Evolutionary conservation across 2,329 filamentous ascomycete species (phyloP), one percentile per base, ranked within the genome.

Genomic region (Botrytis porri): DNA sequence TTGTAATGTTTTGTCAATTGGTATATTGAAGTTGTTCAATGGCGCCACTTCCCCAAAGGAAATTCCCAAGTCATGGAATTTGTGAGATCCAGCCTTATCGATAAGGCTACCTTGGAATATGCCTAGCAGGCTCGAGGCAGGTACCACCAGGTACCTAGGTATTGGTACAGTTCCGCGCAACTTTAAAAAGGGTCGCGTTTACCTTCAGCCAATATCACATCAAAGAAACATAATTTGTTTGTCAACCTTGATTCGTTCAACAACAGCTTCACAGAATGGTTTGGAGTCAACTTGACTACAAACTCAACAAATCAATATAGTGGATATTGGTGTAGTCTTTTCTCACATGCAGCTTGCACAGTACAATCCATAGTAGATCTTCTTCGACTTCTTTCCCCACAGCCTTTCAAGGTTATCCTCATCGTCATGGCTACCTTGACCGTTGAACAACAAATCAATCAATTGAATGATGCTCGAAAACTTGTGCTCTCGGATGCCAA

Each of bases 381-480:
- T 32, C 57, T 79, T 54, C 66, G 64, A 73, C 43, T 45, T 67
- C 63, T 48, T 45, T 69, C 39, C 51, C 63, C 39, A n/a, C 51
- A 35, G 62, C 54, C 43, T 67, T 69, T 65, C 18, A 62, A 73
- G 74, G 69, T 69, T 65, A 63, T 57, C 72, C 62, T 57, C 74
- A 75, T 66, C 66, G 37, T 66, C 62, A 89, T 90, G 86, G 86
- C 88, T 77, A 78, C 83, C 73, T 85, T 89, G 72, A 88, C 89
- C 45, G 87, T 94, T 74, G 85, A 88, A 80, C 91, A 94, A 80
- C 93, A 95, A 83, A 89, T 98, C 79, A 88, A 89, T 78, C 95
- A 98, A 85, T 91, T 99, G 78, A 91, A 97, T 82, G 91, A 93
- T 79, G 96, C 96, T 76, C 93, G 96, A 80, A 93, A 93, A 81